These are phyloP conservation scores for Suhomyces choctaworum DNA, from an alignment of 1,139 yeast species.

Conservation along the genomic window DNA sequence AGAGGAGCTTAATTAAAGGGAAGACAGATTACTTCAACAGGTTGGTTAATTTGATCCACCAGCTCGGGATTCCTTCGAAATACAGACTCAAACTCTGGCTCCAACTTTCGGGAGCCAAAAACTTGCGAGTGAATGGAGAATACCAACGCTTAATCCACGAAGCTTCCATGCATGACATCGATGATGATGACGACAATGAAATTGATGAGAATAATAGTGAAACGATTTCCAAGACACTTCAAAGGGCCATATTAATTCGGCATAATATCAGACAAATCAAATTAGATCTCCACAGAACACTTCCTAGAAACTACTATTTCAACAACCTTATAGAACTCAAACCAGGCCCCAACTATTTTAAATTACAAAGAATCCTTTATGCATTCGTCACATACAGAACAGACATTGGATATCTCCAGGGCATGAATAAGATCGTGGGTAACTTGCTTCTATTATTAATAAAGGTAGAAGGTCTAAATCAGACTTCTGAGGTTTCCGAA, in stretches of 20 bases:
- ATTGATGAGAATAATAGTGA: neutral
- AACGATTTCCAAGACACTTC: no score
- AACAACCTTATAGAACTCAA: slow-evolving; percentile 37
- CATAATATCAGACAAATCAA: slow-evolving; percentile 51
- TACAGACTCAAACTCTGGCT: slow-evolving; percentile 54
- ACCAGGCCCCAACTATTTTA: slow-evolving; percentile 55
- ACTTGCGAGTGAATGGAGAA: slow-evolving; percentile 50
- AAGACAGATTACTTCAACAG: slow-evolving; percentile 17
- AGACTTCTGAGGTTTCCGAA: slow-evolving; percentile 18
- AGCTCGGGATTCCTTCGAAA: slow-evolving; percentile 50
- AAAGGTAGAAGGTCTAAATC: slow-evolving; percentile 14
- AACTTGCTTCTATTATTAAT: slow-evolving; percentile 43
- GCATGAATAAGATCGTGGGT: slow-evolving; percentile 63
- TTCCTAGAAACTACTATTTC: slow-evolving; percentile 58
- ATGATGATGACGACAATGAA: slow-evolving; percentile 5
- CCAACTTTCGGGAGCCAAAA: slow-evolving; percentile 54
- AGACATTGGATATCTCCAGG: slow-evolving; percentile 59
- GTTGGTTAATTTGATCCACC: slow-evolving; percentile 38
- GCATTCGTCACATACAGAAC: slow-evolving; percentile 55
- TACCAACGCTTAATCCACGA: slow-evolving; percentile 35
- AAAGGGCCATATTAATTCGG: slow-evolving; percentile 7
- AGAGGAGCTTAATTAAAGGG: slow-evolving; percentile 7
- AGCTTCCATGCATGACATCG: slow-evolving; percentile 10
- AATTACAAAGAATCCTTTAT: slow-evolving; percentile 48
- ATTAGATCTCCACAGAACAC: slow-evolving; percentile 55